Conservation (phyloP, 148 eudicot species). For the Polygonum maritimum region DNA sequence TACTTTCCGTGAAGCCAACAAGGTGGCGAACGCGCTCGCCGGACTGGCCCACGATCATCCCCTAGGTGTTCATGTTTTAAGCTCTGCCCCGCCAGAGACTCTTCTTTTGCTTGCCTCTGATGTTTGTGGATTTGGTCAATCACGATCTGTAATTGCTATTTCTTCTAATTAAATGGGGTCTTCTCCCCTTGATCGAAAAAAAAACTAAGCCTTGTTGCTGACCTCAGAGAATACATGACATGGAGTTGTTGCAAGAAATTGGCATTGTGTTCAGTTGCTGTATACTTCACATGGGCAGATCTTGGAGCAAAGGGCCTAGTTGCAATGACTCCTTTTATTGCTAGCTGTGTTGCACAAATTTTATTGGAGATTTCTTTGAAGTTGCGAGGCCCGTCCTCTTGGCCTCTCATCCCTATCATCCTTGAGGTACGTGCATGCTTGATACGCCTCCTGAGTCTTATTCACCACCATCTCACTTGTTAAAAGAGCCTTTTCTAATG, state of each 20-base stretch:
- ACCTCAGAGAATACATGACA: conserved; percentile 2
- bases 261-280: no score
- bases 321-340: conserved; percentile 53
- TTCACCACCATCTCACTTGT: background rate
- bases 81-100: no score
- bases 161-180: no score
- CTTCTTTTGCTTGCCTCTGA: no score
- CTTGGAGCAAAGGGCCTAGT: conserved; percentile 40
- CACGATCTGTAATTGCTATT: no score
- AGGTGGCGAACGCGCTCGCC: no score
- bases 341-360: conserved; percentile 53
- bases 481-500: background rate
- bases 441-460: background rate
- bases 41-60: no score
- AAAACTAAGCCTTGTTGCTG: background rate
- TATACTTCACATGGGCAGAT: conserved; percentile 2
- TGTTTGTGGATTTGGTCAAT: no score
- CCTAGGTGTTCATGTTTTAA: no score
- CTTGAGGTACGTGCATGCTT: conserved; percentile 44
- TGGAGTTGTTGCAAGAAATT: background rate
- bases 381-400: conserved; percentile 45
- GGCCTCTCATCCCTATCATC: conserved; percentile 78
- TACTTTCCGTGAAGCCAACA: no score
- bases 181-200: no score
- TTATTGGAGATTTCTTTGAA: conserved; percentile 35